phyloP scores from a whole-genome alignment of 345 rosid species.

The Lumnitzera littorea region DNA sequence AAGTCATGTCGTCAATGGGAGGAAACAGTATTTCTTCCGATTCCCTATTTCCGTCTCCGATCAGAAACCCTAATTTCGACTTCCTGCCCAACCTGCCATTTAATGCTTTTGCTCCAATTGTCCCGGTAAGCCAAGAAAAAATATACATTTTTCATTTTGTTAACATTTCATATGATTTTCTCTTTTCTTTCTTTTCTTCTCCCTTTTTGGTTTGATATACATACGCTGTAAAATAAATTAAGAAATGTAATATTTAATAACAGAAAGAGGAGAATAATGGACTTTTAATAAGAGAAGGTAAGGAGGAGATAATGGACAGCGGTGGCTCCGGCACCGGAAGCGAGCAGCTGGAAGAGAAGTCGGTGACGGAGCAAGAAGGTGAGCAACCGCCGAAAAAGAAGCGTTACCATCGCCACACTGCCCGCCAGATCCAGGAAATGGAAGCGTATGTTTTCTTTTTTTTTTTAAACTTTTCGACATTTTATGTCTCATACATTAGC shows the following conservation, averaged over 20 bases:
- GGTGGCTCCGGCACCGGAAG: conserved; percentile 84
- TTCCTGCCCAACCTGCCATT: conserved; percentile 45
- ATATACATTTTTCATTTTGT: too few species aligned
- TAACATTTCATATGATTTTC: neutral
- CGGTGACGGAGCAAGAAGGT: conserved; percentile 36
- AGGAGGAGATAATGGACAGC: conserved; percentile 68
- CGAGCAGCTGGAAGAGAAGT: conserved; percentile 66
- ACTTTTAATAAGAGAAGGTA: conserved; percentile 26
- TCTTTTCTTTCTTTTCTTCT: neutral
- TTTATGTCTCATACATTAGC: neutral
- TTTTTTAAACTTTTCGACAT: conserved; percentile 1
- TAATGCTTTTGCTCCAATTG: conserved; percentile 46
- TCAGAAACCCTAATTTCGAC: conserved; percentile 80
- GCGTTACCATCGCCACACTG: conserved; percentile 89
- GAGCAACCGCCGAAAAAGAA: conserved; percentile 60
- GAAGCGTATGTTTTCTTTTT: conserved; percentile 56
- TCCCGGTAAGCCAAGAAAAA: conserved; percentile 40
- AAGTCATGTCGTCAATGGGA: conserved; percentile 62
- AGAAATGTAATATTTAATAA: neutral
- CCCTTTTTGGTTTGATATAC: neutral
- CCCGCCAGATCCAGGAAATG: conserved; percentile 94
- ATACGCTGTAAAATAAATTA: neutral
- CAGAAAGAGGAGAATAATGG: conserved; percentile 70
- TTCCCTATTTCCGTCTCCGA: conserved; percentile 41
- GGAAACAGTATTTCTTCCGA: conserved; percentile 54